Evolutionary conservation across 164 flowering plant genomes (phyloP).

Genomic region (Chimonanthus praecox): DNA sequence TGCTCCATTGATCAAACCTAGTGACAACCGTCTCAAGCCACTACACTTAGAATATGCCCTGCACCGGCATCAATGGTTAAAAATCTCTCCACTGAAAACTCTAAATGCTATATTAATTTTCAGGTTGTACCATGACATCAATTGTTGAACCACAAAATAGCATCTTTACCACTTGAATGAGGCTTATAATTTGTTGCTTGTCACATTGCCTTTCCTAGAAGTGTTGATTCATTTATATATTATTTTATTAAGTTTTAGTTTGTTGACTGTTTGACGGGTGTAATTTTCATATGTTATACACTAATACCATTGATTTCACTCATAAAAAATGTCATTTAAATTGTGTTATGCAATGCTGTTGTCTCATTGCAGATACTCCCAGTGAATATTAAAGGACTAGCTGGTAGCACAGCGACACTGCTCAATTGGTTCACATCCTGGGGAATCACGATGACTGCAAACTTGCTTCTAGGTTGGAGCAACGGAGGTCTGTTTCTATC

Average conservation of each 20-base stretch:
- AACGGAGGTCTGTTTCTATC: slow-evolving; percentile 42
- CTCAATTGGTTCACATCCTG: slow-evolving; percentile 54
- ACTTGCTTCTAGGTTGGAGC: slow-evolving; percentile 56
- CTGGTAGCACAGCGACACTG: slow-evolving; percentile 82
- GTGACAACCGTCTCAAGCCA: background rate
- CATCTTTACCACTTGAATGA: background rate
- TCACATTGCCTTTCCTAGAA: background rate
- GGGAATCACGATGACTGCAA: slow-evolving; percentile 63
- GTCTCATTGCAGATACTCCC: slow-evolving; percentile 68
- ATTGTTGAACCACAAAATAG: too few species aligned
- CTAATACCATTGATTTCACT: background rate
- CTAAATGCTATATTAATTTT: too few species aligned
- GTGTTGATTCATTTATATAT: background rate
- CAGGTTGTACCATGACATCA: too few species aligned
- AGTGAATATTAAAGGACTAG: slow-evolving; percentile 79
- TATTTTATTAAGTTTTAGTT: background rate
- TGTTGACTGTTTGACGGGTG: background rate
- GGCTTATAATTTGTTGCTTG: background rate
- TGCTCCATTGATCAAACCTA: background rate
- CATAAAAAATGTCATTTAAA: background rate
- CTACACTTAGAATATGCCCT: background rate
- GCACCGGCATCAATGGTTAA: background rate
- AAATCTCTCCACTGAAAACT: too few species aligned
- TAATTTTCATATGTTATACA: background rate
- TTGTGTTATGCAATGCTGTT: background rate